phyloP scores from a whole-genome alignment of 441 rosid genomes.

The Euphorbia schlechtendalii region DNA sequence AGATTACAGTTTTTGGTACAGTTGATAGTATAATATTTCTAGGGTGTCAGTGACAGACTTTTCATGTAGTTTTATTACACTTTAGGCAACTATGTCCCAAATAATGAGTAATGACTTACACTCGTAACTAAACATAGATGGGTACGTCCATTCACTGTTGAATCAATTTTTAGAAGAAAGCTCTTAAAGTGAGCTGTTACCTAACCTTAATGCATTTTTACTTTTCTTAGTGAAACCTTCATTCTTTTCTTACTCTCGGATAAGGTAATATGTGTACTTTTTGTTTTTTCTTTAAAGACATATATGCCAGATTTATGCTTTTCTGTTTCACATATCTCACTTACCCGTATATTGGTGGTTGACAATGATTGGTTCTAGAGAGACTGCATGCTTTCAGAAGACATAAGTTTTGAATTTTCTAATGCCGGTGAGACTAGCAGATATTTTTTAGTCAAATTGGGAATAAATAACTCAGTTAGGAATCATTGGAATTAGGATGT shows the following conservation, averaged over 20 bases:
- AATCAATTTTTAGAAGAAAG: neutral
- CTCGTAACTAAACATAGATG: neutral
- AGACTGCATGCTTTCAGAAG: neutral
- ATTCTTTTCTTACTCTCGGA: neutral
- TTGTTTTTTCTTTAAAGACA: neutral
- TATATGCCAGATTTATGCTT: neutral
- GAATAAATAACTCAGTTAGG: no score
- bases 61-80: neutral
- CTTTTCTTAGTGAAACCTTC: neutral
- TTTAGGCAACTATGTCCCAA: neutral
- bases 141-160: neutral
- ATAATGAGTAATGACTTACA: neutral
- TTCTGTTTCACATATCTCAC: neutral
- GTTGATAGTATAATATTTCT: neutral
- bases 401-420: neutral
- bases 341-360: neutral
- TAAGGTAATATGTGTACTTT: neutral
- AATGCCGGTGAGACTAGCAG: neutral
- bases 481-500: neutral
- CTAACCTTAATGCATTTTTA: neutral
- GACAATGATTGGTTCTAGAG: neutral
- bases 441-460: no score
- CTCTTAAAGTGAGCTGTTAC: neutral
- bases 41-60: neutral
- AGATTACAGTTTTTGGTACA: no score